phyloP scores from a whole-genome alignment of 768 basidiomycete species.

The Chiua virens region DNA sequence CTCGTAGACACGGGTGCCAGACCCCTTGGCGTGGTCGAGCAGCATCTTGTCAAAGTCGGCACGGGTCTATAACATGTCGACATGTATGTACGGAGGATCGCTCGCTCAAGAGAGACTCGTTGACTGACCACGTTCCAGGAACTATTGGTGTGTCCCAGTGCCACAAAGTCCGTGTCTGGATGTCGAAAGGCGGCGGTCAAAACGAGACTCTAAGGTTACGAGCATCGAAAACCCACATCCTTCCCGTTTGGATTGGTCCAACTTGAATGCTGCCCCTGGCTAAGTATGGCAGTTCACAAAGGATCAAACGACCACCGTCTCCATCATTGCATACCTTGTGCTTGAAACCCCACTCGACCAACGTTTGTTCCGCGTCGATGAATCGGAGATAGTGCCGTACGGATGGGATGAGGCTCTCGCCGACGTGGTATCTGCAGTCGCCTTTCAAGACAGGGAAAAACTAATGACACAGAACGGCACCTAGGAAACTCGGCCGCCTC shows the following conservation, averaged over 20 bases:
- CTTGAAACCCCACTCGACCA: slow-evolving; percentile 4
- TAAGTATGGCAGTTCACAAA: too few relatives aligned
- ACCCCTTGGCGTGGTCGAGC: too few relatives aligned
- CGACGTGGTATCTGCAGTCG: slow-evolving; percentile 18
- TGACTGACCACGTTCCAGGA: too few relatives aligned
- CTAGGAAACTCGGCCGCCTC: too few relatives aligned
- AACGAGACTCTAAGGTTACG: too few relatives aligned
- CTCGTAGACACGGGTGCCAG: too few relatives aligned
- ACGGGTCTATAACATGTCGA: background rate
- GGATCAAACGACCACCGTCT: too few relatives aligned
- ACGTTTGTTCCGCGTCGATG: slow-evolving; percentile 8
- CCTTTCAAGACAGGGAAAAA: background rate
- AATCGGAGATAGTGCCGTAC: slow-evolving; percentile 7
- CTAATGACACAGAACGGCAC: background rate
- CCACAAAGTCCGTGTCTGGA: slow-evolving; percentile 8
- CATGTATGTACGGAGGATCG: background rate
- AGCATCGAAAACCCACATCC: too few relatives aligned
- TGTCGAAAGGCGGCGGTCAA: background rate
- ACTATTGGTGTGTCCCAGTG: background rate
- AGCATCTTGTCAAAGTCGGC: slow-evolving; percentile 5
- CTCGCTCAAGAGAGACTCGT: slow-evolving; percentile 2
- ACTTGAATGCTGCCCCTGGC: too few relatives aligned
- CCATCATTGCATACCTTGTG: slow-evolving; percentile 4
- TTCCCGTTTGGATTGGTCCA: too few relatives aligned
- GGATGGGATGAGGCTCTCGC: slow-evolving; percentile 16